Evolutionary conservation across 2,329 filamentous ascomycete genomes (phyloP).

Genomic region (Aureobasidium musti): DNA sequence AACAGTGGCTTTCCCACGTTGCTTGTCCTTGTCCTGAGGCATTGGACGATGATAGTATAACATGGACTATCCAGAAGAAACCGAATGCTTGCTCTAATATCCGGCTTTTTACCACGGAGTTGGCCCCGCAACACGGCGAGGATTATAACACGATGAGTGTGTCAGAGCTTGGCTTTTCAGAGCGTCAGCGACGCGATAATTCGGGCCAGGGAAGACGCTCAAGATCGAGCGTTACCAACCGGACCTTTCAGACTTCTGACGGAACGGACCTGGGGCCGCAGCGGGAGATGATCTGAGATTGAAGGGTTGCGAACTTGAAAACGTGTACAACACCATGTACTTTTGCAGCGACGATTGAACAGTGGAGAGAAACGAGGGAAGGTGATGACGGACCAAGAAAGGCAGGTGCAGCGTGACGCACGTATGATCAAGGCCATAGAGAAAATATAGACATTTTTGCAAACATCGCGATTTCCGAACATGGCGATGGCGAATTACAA

Average conservation of each 20-base stretch:
- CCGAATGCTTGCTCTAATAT: neutral
- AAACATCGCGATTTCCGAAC: neutral
- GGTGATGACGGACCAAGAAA: neutral
- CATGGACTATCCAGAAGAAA: constrained; percentile 16
- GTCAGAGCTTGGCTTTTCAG: constrained; percentile 17
- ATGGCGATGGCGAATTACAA: neutral
- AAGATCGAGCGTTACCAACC: neutral
- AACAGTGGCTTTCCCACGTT: constrained; percentile 15
- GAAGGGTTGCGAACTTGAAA: neutral
- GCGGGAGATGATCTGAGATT: neutral
- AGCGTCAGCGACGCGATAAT: constrained; percentile 17
- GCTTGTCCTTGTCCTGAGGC: constrained; percentile 26
- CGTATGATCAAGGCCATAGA: neutral
- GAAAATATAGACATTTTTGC: neutral
- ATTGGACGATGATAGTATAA: constrained; percentile 10
- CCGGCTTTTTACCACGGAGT: constrained; percentile 29
- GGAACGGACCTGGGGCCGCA: neutral
- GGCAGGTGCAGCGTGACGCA: neutral
- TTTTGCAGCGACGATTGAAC: neutral
- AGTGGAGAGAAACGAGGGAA: neutral
- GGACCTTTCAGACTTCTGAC: too few species aligned
- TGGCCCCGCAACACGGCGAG: constrained; percentile 6
- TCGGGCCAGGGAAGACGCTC: neutral
- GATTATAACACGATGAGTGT: constrained; percentile 2
- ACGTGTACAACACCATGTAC: neutral